Evolutionary conservation across 495 filamentous ascomycete genomes (phyloP), one percentile per base, ranked within the genome.

Genomic region (Aspergillus steynii): DNA sequence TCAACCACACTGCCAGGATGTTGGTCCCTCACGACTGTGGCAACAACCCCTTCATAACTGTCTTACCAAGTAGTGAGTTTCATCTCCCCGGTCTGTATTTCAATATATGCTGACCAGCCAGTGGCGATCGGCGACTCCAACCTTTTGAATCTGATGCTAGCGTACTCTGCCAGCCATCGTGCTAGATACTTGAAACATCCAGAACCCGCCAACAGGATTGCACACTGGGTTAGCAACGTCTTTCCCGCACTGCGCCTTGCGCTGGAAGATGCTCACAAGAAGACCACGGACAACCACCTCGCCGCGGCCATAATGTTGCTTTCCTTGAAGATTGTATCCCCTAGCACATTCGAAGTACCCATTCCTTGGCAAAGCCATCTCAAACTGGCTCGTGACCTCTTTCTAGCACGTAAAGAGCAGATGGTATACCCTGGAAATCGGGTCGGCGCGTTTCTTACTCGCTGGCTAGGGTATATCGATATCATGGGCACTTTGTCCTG

Each of bases 381-480:
- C 6, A 85, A 86, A 45, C 83, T 90, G 29, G 91, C 92, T 0
- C 85, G 91, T 4, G 84, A 86, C 62, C 86, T 96, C 60, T 92
- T 95, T 67, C 73, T 87, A 50, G 82, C 85, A 10, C 86, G 90
- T 28, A 86, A 53, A 72, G 81, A 62, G 70, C 88, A 70, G 72
- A 85, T 70, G 66, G 78, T 53, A 66, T 80, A 65, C 64, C 77
- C 71, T 64, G 82, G 64, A 31, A 90, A 93, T 68, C 85, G 82
- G 29, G 84, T 89, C 26, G 89, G 88, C 20, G 90, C 87, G 50
- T 95, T 96, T 70, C 83, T 96, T n/a, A 85, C 83, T 47, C 87
- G 90, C 42, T 96, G 92, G 92, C 88, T 94, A 63, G 88, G 88
- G 8, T 96, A 96, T 71, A 81, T 96, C 28, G 92, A 96, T 67